Conservation (phyloP, 768 basidiomycete species). For the Boletus fagicola region DNA sequence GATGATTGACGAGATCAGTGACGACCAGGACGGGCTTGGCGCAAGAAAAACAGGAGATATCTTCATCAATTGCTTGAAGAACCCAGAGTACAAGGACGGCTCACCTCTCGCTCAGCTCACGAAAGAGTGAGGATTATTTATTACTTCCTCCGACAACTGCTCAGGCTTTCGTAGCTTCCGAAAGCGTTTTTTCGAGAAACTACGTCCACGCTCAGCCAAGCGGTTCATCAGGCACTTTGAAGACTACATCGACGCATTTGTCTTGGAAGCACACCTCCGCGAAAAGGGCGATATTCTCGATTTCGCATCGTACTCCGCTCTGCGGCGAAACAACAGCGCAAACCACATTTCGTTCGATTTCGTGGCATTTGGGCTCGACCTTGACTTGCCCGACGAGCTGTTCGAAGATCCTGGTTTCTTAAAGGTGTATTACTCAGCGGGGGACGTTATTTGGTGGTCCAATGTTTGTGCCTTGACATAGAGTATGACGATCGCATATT, state of each 20-base stretch:
- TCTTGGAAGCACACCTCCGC: constrained; percentile 60
- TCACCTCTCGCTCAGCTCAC: constrained; percentile 59
- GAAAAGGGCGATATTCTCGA: constrained; percentile 54
- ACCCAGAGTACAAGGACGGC: constrained; percentile 52
- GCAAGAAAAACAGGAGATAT: constrained; percentile 52
- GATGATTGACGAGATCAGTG: constrained; percentile 67
- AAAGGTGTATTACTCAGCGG: constrained; percentile 54
- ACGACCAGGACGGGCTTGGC: constrained; percentile 58
- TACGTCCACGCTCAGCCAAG: constrained; percentile 39
- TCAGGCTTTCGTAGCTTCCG: constrained; percentile 45
- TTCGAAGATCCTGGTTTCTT: constrained; percentile 55
- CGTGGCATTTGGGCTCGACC: constrained; percentile 57
- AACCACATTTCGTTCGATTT: constrained; percentile 62
- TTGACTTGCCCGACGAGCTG: constrained; percentile 63
- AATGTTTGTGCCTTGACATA: constrained; percentile 48
- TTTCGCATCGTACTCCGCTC: constrained; percentile 49
- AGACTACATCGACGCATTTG: constrained; percentile 57
- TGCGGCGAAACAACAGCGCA: constrained; percentile 70
- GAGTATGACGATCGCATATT: neutral
- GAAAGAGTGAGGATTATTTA: constrained; percentile 46
- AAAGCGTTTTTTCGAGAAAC: constrained; percentile 41
- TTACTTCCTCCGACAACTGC: neutral
- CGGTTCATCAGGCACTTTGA: constrained; percentile 54
- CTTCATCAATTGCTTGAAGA: constrained; percentile 51
- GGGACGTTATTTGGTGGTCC: constrained; percentile 67